Conservation (phyloP, 164 flowering plant genomes). For the Piper betle region DNA sequence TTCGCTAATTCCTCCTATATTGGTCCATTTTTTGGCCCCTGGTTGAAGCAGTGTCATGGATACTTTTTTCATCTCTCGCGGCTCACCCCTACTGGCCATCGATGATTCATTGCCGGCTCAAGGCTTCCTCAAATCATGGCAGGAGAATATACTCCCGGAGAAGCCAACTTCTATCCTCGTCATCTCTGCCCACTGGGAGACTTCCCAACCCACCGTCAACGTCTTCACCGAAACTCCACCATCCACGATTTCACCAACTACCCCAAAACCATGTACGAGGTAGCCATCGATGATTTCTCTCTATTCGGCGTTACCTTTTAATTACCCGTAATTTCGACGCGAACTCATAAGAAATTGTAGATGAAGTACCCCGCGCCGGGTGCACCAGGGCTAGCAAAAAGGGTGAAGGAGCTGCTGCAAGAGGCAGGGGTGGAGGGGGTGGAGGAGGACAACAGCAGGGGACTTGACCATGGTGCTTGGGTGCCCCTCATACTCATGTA, state of each 20-base stretch:
- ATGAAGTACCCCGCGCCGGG: conserved; percentile 85
- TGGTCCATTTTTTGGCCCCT: too few species aligned
- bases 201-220: conserved; percentile 47
- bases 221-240: conserved; percentile 25
- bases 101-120: conserved; percentile 27
- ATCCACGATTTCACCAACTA: conserved; percentile 73
- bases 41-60: too few species aligned
- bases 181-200: conserved; percentile 82
- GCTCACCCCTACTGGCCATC: conserved; percentile 15
- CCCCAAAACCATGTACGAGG: conserved; percentile 79
- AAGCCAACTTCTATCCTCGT: conserved; percentile 50
- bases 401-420: conserved; percentile 50
- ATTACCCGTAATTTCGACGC: too few species aligned
- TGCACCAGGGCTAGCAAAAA: conserved; percentile 46
- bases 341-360: conserved; percentile 18
- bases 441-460: conserved; percentile 49
- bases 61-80: conserved; percentile 17
- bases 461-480: conserved; percentile 97
- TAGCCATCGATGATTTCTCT: conserved; percentile 2
- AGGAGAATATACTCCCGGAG: conserved; percentile 14
- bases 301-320: background rate
- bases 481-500: conserved; percentile 82
- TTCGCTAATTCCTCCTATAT: too few species aligned
- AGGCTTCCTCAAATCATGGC: conserved; percentile 35
- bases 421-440: conserved; percentile 35